Base-by-base conservation (phyloP, 192 early-diverging fungal species). In the Coemansia sp. region DNA sequence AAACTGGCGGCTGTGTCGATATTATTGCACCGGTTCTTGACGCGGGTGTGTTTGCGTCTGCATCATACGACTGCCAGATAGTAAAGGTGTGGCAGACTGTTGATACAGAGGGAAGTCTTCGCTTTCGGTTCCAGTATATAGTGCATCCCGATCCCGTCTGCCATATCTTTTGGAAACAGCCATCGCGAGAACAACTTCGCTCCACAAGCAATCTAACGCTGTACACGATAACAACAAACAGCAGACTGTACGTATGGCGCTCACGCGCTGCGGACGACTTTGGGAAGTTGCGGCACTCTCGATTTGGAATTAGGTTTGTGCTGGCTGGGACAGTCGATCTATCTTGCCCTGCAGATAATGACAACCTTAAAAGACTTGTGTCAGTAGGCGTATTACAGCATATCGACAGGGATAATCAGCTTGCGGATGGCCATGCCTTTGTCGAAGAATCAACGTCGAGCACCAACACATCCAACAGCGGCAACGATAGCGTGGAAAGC, bases 41-140 rank as follows among this genome's bases (percentile, higher is more conserved):
- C 32, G 19, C 57, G 3, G 29, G 17, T 0, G 29, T 81, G 13
- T 81, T 81, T 62, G 79, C 70, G 19, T 69, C 79, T 4, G 32
- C 57, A 40, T 48, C 73, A 0, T 41, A 13, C 23, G 62, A 69
- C 19, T 62, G 64, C 17, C 67, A 25, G 54, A 32, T 81, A 36
- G 70, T 65, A 48, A 81, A 73, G 54, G 61, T 81, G 2, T 81
- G 79, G 79, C 79, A 75, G 59, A 32, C 67, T 33, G 17, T 59
- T 1, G 43, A 23, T 5, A 54, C 35, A 15, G 33, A 35, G n/a
- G 34, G 45, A 32, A 43, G 61, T 20, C 2, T 75, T 49, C 15
- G 55, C 3, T 20, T 35, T 57, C 79, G 70, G 29, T 69, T 81
- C 53, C 79, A 75, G 34, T 81, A 81, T 45, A 45, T 75, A 15